These are phyloP conservation scores for Orbilia quercus DNA, from an alignment of 2,329 filamentous ascomycete genomes.

Conservation along the genomic window DNA sequence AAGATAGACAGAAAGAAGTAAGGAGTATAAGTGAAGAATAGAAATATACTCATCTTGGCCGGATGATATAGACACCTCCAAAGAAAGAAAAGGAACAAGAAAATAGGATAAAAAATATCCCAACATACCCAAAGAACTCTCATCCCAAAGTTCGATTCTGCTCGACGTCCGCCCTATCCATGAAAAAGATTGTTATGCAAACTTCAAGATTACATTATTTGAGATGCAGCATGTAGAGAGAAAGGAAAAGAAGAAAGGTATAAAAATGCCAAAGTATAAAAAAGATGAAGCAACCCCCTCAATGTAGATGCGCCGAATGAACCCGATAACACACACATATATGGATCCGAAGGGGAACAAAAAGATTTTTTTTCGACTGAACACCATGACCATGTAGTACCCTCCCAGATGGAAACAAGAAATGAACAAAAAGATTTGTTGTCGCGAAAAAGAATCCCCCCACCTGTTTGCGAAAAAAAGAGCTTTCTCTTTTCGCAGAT, in stretches of 20 bases:
- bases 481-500: slow-evolving; percentile 53
- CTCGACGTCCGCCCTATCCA: slow-evolving; percentile 39
- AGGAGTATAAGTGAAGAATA: slow-evolving; percentile 29
- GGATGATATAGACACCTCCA: slow-evolving; percentile 54
- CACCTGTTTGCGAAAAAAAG: slow-evolving; percentile 48
- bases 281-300: slow-evolving; percentile 55
- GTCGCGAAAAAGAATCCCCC: slow-evolving; percentile 50
- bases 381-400: slow-evolving; percentile 57
- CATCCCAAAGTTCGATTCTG: slow-evolving; percentile 56
- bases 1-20: slow-evolving; percentile 19
- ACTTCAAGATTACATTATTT: slow-evolving; percentile 57
- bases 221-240: slow-evolving; percentile 55
- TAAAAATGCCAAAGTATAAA: slow-evolving; percentile 43
- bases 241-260: slow-evolving; percentile 50
- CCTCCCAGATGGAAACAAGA: slow-evolving; percentile 56
- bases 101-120: slow-evolving; percentile 49
- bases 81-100: slow-evolving; percentile 51
- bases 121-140: slow-evolving; percentile 57
- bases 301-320: slow-evolving; percentile 56
- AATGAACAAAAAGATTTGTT: slow-evolving; percentile 37
- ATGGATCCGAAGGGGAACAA: slow-evolving; percentile 56
- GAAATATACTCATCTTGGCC: slow-evolving; percentile 53
- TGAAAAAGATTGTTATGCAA: slow-evolving; percentile 54
- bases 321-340: slow-evolving; percentile 57
- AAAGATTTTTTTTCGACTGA: slow-evolving; percentile 55